These are phyloP conservation scores for Schrenkiella parvula DNA, from an alignment of 345 rosid species.

Conservation along the genomic window DNA sequence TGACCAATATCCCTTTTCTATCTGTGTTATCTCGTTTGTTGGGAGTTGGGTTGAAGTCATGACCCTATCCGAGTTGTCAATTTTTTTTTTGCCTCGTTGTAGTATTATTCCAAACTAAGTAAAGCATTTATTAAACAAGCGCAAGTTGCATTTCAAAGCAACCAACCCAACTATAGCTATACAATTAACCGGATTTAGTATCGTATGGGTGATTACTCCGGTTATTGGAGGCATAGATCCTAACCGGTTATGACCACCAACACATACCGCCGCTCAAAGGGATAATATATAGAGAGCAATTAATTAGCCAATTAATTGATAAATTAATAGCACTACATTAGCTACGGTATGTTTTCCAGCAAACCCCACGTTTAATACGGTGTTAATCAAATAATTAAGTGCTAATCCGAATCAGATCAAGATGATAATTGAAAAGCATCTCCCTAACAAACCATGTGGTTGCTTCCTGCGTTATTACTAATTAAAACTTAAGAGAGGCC, in stretches of 20 bases:
- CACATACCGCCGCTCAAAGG: slow-evolving; percentile 14
- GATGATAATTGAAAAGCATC: slow-evolving; percentile 30
- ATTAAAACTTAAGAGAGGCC: slow-evolving; percentile 13
- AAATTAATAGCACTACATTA: slow-evolving; percentile 3
- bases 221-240: not conserved
- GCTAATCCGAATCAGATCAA: slow-evolving; percentile 32
- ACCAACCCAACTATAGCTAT: slow-evolving; percentile 25
- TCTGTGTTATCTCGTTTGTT: slow-evolving; percentile 32
- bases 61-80: slow-evolving; percentile 31
- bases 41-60: slow-evolving; percentile 31
- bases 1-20: slow-evolving; percentile 27
- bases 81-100: slow-evolving; percentile 25
- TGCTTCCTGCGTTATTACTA: slow-evolving; percentile 14
- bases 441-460: slow-evolving; percentile 37
- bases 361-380: slow-evolving; percentile 33
- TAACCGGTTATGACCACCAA: slow-evolving; percentile 5
- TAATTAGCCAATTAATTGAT: not conserved
- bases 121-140: slow-evolving; percentile 3
- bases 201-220: not conserved
- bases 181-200: not conserved
- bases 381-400: slow-evolving; percentile 28
- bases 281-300: no score
- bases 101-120: slow-evolving; percentile 21
- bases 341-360: slow-evolving; percentile 29
- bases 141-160: slow-evolving; percentile 27